These are phyloP conservation scores for Fusarium lateritium DNA, from an alignment of 2,329 filamentous ascomycete genomes.

Conservation along the genomic window DNA sequence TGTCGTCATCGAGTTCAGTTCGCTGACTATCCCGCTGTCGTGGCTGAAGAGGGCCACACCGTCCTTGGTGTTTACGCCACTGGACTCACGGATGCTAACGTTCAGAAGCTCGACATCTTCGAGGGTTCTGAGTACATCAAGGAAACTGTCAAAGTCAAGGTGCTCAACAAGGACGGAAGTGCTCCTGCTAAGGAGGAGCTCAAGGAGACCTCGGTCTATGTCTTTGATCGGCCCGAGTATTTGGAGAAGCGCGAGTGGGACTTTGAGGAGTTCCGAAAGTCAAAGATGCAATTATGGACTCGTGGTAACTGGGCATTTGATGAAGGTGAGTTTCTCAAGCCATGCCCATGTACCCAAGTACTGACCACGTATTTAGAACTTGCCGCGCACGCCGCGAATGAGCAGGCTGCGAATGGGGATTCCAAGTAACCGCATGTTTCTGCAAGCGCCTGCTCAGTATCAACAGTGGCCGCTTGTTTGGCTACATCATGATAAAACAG, in stretches of 20 bases:
- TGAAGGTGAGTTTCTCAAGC: constrained; percentile 51
- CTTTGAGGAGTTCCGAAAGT: constrained; percentile 83
- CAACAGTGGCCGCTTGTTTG: constrained; percentile 25
- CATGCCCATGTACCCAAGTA: neutral
- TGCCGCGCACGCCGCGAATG: constrained; percentile 38
- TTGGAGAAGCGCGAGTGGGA: constrained; percentile 89
- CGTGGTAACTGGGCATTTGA: constrained; percentile 64
- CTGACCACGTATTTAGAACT: constrained; percentile 41
- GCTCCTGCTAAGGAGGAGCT: constrained; percentile 60
- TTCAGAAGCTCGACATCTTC: constrained; percentile 83
- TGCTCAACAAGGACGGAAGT: constrained; percentile 60
- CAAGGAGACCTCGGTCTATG: constrained; percentile 73
- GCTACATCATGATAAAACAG: constrained; percentile 20
- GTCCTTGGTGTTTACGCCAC: constrained; percentile 84
- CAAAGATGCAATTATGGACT: constrained; percentile 75
- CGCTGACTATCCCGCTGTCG: constrained; percentile 87
- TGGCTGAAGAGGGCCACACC: constrained; percentile 66
- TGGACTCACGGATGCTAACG: constrained; percentile 83
- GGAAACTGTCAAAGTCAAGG: constrained; percentile 67
- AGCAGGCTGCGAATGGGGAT: constrained; percentile 29
- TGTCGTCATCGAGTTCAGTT: constrained; percentile 77
- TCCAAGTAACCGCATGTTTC: constrained; percentile 25
- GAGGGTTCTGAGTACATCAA: constrained; percentile 83
- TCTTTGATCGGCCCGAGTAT: constrained; percentile 66
- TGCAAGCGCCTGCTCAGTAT: constrained; percentile 37